These are phyloP conservation scores for Aspergillus baeticus DNA, from an alignment of 495 filamentous ascomycete genomes.

Conservation along the genomic window DNA sequence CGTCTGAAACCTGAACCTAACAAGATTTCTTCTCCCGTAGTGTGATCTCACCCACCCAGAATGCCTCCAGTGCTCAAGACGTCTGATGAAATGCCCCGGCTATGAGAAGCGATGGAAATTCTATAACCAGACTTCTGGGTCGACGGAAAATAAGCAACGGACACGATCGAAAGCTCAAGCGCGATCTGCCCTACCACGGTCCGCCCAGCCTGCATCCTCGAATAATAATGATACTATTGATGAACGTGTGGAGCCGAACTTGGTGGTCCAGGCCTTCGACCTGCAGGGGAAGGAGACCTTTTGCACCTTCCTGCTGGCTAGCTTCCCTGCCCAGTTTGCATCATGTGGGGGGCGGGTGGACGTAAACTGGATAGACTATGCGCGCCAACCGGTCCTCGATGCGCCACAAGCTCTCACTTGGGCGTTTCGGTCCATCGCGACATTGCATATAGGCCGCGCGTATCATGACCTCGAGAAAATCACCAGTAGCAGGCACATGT, in stretches of 20 bases:
- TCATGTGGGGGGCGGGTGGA: constrained; percentile 11
- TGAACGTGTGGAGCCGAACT: constrained; percentile 17
- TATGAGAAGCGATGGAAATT: constrained; percentile 25
- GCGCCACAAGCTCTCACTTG: constrained; percentile 11
- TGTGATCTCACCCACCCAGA: constrained; percentile 23
- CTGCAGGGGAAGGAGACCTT: constrained; percentile 17
- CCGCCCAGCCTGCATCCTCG: not conserved
- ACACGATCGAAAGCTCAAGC: not conserved
- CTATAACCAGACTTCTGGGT: constrained; percentile 4
- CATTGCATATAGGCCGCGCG: constrained; percentile 8
- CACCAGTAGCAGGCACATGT: constrained; percentile 17
- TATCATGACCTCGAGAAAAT: constrained; percentile 11
- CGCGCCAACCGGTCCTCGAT: not conserved
- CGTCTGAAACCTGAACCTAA: constrained; percentile 1
- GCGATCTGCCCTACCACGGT: not conserved
- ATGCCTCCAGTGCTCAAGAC: constrained; percentile 25
- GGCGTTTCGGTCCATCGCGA: constrained; percentile 10
- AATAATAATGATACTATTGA: constrained; percentile 9
- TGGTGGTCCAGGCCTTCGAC: constrained; percentile 11
- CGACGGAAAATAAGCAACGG: not conserved
- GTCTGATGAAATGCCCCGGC: constrained; percentile 25
- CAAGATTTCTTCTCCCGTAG: not conserved
- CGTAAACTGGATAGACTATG: constrained; percentile 15
- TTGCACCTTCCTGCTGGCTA: constrained; percentile 14
- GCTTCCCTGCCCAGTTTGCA: constrained; percentile 16